A percentile compares a stretch with the other conserved stretches of the same genome.
Conservation (phyloP, 257 asterid species). For the Mitragyna speciosa region DNA sequence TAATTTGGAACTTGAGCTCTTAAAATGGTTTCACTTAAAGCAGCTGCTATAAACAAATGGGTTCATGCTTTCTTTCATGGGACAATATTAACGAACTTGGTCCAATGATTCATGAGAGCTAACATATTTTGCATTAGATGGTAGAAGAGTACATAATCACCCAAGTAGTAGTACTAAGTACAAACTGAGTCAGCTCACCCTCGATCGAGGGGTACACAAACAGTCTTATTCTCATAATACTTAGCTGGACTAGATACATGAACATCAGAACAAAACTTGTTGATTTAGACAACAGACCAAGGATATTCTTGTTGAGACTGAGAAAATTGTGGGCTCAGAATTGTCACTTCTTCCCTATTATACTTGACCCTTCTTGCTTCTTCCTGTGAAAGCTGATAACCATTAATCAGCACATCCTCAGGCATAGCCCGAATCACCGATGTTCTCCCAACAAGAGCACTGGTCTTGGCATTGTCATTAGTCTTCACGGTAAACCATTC, state of each 20-base stretch:
- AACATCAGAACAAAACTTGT: background rate
- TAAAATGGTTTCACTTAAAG: no score
- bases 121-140: background rate
- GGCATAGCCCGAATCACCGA: constrained; percentile 56
- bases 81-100: background rate
- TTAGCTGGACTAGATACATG: background rate
- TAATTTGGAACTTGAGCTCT: no score
- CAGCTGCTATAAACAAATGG: no score
- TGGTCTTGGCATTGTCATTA: constrained; percentile 43
- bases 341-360: constrained; percentile 38
- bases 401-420: constrained; percentile 50
- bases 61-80: no score
- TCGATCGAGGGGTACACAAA: background rate
- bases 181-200: background rate
- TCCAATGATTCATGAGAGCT: no score
- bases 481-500: constrained; percentile 69
- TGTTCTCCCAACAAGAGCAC: constrained; percentile 47
- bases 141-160: background rate
- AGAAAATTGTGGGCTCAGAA: constrained; percentile 16
- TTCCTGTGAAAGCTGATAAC: constrained; percentile 35
- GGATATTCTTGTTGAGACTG: background rate
- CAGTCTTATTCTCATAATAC: background rate
- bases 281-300: background rate
- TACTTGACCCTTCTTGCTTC: constrained; percentile 53
- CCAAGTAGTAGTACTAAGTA: background rate